Conservation (phyloP, 2,329 filamentous ascomycete species). For the Fusarium hainanense region DNA sequence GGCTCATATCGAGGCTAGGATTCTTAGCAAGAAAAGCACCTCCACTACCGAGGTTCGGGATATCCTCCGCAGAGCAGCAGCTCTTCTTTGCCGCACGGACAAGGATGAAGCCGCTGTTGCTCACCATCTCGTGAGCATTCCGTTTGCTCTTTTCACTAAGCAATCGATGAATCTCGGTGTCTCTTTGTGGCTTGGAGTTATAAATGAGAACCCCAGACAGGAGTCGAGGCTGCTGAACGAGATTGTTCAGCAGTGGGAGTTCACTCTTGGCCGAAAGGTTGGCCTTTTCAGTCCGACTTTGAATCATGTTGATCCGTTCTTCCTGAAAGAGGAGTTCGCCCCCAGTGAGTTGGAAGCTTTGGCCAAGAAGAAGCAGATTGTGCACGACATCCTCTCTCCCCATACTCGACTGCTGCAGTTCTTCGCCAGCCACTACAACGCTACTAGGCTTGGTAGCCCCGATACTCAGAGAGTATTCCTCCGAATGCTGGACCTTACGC, state of each 20-base stretch:
- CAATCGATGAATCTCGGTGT: conserved; percentile 95
- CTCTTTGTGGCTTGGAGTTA: conserved; percentile 95
- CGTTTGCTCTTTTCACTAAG: conserved; percentile 92
- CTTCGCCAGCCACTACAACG: conserved; percentile 93
- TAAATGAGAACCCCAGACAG: conserved; percentile 92
- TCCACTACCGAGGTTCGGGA: conserved; percentile 81
- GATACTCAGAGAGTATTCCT: conserved; percentile 86
- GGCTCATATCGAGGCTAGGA: conserved; percentile 76
- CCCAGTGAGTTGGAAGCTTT: conserved; percentile 85
- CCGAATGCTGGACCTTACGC: conserved; percentile 81
- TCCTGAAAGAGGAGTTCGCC: conserved; percentile 89
- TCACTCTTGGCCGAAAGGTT: conserved; percentile 78
- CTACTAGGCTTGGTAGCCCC: conserved; percentile 84
- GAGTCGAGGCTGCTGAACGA: conserved; percentile 87
- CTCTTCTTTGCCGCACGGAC: conserved; percentile 82
- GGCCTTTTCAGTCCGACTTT: conserved; percentile 84
- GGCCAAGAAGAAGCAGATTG: conserved; percentile 78
- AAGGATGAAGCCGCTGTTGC: conserved; percentile 82
- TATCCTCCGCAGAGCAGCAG: conserved; percentile 84
- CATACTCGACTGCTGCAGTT: conserved; percentile 90
- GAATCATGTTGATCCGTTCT: conserved; percentile 87
- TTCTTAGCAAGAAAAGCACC: conserved; percentile 75
- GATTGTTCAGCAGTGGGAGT: conserved; percentile 91
- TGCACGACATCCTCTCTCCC: conserved; percentile 86
- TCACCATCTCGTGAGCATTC: conserved; percentile 90